Evolutionary conservation across 768 basidiomycete genomes (phyloP).

Genomic region (Leccinum rimulosum): DNA sequence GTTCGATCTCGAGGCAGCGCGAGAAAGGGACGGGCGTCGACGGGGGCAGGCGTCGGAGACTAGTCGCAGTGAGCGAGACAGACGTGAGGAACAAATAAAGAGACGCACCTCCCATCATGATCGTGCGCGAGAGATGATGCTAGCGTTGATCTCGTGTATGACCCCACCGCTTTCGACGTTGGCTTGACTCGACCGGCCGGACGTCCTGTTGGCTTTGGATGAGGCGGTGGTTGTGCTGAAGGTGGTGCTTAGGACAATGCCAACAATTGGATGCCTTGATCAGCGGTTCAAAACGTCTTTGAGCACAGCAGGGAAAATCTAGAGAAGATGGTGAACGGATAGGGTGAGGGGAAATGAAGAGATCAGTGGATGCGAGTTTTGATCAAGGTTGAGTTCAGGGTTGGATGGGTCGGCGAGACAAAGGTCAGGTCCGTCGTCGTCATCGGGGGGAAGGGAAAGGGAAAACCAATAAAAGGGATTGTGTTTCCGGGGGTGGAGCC

Average conservation of each 20-base stretch:
- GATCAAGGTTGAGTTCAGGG: conserved; percentile 19
- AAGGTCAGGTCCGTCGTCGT: neutral
- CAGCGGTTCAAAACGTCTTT: conserved; percentile 23
- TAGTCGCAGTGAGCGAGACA: neutral
- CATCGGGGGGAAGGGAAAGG: conserved; percentile 4
- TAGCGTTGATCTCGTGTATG: conserved; percentile 12
- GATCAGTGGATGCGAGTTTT: conserved; percentile 26
- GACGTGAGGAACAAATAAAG: neutral
- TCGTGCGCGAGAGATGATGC: conserved; percentile 14
- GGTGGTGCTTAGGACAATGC: conserved; percentile 14
- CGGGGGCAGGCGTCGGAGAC: conserved; percentile 14
- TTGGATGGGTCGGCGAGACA: conserved; percentile 4
- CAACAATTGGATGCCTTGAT: conserved; percentile 14
- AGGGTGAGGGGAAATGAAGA: conserved; percentile 35
- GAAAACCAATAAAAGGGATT: conserved; percentile 2
- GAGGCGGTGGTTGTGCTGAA: conserved; percentile 6
- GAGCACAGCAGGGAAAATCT: conserved; percentile 20
- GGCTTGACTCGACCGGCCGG: neutral
- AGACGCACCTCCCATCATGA: conserved; percentile 50
- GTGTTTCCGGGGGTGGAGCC: neutral
- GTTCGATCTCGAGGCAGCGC: conserved; percentile 8
- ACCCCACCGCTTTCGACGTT: neutral
- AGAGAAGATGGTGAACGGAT: conserved; percentile 24
- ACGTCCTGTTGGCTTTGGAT: neutral
- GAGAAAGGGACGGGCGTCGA: conserved; percentile 8